Conservation (phyloP, 352 stramenopile species). For the Phytophthora lateralis region DNA sequence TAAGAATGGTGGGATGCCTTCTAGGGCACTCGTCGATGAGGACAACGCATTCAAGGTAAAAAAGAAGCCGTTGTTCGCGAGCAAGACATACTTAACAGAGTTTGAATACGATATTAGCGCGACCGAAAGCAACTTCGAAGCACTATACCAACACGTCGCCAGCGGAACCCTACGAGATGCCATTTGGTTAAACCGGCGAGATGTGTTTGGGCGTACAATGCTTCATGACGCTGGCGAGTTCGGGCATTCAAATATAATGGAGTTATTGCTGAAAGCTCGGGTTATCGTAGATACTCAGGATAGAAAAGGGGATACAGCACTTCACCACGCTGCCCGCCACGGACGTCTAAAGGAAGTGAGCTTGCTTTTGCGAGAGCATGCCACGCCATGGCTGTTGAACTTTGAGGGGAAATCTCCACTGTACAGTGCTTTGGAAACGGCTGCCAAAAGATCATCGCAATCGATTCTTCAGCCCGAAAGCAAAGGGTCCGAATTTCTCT, state of each 20-base stretch:
- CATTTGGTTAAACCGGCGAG: conserved; percentile 53
- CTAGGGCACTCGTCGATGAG: background rate
- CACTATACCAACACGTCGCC: conserved; percentile 54
- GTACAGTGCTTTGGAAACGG: conserved; percentile 54
- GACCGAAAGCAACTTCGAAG: conserved; percentile 65
- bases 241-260: conserved; percentile 54
- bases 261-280: conserved; percentile 50
- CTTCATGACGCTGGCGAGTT: conserved; percentile 69
- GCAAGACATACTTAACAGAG: conserved; percentile 53
- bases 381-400: conserved; percentile 47
- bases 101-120: conserved; percentile 65
- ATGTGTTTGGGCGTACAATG: conserved; percentile 61
- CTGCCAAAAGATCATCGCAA: conserved; percentile 19
- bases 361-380: conserved; percentile 50
- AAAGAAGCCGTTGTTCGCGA: conserved; percentile 20
- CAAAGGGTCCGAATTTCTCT: conserved; percentile 4
- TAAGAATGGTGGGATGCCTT: conserved; percentile 2
- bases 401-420: conserved; percentile 59
- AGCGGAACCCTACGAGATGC: conserved; percentile 44
- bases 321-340: conserved; percentile 59
- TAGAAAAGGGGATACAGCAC: conserved; percentile 51
- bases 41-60: background rate
- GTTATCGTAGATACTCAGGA: conserved; percentile 54
- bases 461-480: background rate
- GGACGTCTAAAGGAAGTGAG: conserved; percentile 59